Conservation (phyloP, 805 yeast species). For the Wickerhamiella nectarea region DNA sequence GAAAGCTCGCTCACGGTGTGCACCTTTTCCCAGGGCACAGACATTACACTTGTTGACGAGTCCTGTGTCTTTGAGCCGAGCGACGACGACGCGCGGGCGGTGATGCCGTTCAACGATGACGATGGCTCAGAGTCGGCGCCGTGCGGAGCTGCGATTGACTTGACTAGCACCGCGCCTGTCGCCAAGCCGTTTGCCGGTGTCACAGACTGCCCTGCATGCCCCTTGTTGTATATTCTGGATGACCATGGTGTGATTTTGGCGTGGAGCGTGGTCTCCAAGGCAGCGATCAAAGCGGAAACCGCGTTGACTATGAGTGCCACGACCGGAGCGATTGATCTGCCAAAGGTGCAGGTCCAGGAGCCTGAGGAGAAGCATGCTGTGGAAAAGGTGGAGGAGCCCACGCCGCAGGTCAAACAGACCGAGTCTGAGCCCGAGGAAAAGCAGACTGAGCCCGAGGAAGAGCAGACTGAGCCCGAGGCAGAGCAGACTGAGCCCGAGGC, state of each 20-base stretch:
- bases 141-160: slow-evolving; percentile 15
- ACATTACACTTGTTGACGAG: slow-evolving; percentile 7
- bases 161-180: neutral
- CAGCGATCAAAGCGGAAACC: slow-evolving; percentile 5
- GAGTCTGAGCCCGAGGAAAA: neutral
- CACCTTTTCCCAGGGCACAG: slow-evolving; percentile 16
- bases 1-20: slow-evolving; percentile 7
- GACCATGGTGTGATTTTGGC: slow-evolving; percentile 17
- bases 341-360: neutral
- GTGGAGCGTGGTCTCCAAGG: slow-evolving; percentile 14
- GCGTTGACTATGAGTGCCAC: neutral
- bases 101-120: slow-evolving; percentile 15
- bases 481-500: neutral
- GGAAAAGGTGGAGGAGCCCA: neutral
- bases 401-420: neutral
- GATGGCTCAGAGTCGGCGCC: slow-evolving; percentile 11
- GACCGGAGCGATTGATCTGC: neutral
- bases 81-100: slow-evolving; percentile 11
- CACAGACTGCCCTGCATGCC: slow-evolving; percentile 10
- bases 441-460: neutral
- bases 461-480: neutral
- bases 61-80: slow-evolving; percentile 3
- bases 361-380: neutral
- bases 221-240: slow-evolving; percentile 15
- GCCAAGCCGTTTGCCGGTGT: slow-evolving; percentile 12